Base-by-base conservation (phyloP, 352 stramenopile genomes). In the Pythium aristosporum region DNA sequence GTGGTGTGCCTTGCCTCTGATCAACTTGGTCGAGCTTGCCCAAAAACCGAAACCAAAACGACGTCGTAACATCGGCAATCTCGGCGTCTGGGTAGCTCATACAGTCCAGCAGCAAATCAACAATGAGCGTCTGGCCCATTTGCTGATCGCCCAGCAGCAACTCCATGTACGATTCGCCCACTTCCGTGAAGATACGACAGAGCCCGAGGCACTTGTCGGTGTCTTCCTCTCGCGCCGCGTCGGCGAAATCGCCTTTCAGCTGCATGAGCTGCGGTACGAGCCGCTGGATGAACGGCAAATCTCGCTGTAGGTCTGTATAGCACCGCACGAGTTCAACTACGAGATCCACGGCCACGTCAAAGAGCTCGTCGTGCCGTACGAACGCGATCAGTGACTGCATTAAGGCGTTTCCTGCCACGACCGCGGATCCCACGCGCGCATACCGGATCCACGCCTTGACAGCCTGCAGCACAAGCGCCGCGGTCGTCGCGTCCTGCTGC, bases 101-200 rank as follows among this genome's bases (percentile, higher is more conserved):
- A 61, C 88, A 96, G 59, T 94, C 87, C n/a, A 93, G 64, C n/a
- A 97, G 71, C 41, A 95, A 69, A 49, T 96, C 82, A 8, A 96
- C 84, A 1, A 97, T 72, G 10, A 77, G 71, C 5, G 73, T 72
- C 60, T 95, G 79, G 20, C 80, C 66, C 63, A 88, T 72, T 25
- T 79, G 74, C 39, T 46, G 73, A 23, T 83, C 78, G 2, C 77
- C 73, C n/a, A 96, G 39, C 10, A 97, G 68, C 52, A 96, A 51
- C 36, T 86, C 69, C 50, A 97, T 74, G 69, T 94, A 96, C 15
- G 80, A 80, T 50, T 97, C 91, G 11, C 79, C 85, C 72, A 96
- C 92, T 62, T 97, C 91, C 0, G 91, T 96, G 60, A 97, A 97
- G 44, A 97, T 81, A 15, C 89, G 79, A 60, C 87, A 94, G 6